These are phyloP conservation scores for Cystofilobasidium capitatum DNA, from an alignment of 768 basidiomycete genomes.

Conservation along the genomic window DNA sequence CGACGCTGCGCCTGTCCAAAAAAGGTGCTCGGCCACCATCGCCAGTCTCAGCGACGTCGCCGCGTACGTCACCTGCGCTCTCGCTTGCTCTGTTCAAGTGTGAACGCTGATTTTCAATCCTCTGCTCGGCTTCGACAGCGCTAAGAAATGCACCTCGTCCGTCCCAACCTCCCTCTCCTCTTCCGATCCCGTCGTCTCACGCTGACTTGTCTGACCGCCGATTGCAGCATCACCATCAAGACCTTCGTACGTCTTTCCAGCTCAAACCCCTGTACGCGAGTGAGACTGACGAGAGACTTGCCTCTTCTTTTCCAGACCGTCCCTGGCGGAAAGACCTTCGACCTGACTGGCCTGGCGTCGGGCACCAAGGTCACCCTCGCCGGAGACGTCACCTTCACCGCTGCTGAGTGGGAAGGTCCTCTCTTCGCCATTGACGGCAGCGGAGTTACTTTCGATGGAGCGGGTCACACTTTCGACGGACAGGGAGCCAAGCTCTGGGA, in stretches of 20 bases:
- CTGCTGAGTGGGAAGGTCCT: conserved; percentile 36
- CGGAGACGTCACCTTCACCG: conserved; percentile 54
- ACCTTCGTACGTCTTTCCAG: too few species aligned
- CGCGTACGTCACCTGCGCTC: too few species aligned
- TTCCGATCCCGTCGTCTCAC: not conserved
- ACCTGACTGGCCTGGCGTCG: conserved; percentile 42
- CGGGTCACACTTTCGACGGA: conserved; percentile 43
- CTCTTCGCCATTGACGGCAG: conserved; percentile 23
- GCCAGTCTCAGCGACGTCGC: not conserved
- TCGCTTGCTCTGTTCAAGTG: too few species aligned
- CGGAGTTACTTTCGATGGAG: conserved; percentile 40
- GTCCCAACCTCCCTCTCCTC: not conserved
- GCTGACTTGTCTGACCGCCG: not conserved
- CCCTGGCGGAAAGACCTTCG: conserved; percentile 49
- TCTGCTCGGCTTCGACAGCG: too few species aligned
- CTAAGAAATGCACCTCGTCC: conserved; percentile 47
- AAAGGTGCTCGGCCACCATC: not conserved
- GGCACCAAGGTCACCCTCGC: conserved; percentile 55
- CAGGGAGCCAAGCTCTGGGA: conserved; percentile 45
- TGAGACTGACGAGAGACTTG: too few species aligned
- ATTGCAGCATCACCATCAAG: not conserved
- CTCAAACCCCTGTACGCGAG: too few species aligned
- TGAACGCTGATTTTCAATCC: too few species aligned
- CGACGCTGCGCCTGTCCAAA: not conserved
- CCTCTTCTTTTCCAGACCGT: too few species aligned